Percentiles rank a stretch among this genome's conserved stretches.
Conservation (phyloP, 2,329 filamentous ascomycete genomes). For the Ophiostoma sp. region DNA sequence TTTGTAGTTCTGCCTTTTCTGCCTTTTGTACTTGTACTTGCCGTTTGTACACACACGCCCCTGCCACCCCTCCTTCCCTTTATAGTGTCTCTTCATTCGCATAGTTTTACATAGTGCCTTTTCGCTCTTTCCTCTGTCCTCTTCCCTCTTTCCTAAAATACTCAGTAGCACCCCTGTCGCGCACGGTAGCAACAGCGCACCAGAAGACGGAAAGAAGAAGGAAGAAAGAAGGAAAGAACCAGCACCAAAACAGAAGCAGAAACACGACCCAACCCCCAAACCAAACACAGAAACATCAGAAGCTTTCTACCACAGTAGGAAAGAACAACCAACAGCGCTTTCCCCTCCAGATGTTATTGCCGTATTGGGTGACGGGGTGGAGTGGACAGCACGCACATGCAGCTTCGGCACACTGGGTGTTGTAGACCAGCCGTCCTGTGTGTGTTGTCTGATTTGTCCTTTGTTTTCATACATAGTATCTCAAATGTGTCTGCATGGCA, state of each 20-base stretch:
- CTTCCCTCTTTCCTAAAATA: neutral
- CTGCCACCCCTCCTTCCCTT: neutral
- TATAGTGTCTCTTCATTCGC: neutral
- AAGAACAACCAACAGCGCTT: neutral
- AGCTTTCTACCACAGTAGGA: neutral
- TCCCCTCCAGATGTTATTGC: conserved; percentile 2
- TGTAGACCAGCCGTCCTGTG: neutral
- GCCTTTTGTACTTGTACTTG: neutral
- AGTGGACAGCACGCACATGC: neutral
- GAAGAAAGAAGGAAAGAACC: neutral
- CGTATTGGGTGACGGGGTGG: conserved; percentile 8
- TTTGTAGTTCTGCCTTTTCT: neutral
- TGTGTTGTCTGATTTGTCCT: neutral
- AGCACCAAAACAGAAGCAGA: neutral
- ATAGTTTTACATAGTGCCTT: too few relatives aligned
- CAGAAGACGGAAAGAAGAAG: conserved; percentile 7
- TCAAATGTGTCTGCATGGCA: neutral
- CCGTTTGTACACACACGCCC: neutral
- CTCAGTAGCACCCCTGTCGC: neutral
- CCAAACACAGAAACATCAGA: neutral
- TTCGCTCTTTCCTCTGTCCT: neutral
- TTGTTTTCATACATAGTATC: neutral
- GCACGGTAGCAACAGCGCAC: conserved; percentile 6
- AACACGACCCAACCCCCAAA: neutral
- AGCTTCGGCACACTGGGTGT: neutral